phyloP scores from a whole-genome alignment of 2,329 filamentous ascomycete genomes.

The Pseudocercospora eumusae region DNA sequence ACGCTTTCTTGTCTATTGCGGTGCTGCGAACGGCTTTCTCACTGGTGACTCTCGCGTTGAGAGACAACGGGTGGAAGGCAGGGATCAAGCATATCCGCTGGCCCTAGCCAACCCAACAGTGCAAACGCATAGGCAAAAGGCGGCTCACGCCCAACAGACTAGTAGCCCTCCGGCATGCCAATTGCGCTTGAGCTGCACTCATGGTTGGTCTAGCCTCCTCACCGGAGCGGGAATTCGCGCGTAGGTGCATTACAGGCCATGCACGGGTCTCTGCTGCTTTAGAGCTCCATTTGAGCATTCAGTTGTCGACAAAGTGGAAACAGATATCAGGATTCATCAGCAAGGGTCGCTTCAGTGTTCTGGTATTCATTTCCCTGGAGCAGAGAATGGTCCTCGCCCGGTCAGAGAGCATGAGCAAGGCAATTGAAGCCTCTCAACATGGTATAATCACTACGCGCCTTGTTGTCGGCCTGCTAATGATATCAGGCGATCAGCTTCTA shows the following conservation, averaged over 20 bases:
- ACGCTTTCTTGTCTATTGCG: background rate
- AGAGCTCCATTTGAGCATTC: background rate
- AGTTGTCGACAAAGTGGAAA: background rate
- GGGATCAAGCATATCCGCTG: background rate
- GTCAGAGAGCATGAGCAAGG: background rate
- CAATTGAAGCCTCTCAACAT: background rate
- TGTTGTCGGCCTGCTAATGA: background rate
- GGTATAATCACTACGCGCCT: background rate
- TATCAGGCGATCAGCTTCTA: background rate
- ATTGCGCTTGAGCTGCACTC: background rate
- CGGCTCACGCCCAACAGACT: background rate
- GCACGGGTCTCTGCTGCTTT: background rate
- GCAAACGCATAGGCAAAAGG: background rate
- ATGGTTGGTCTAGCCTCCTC: background rate
- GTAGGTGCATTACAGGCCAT: background rate
- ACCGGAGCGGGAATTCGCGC: background rate
- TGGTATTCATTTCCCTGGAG: too few species aligned
- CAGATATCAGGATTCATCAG: background rate
- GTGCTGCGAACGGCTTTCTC: background rate
- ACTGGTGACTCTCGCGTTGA: background rate
- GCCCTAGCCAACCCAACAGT: background rate
- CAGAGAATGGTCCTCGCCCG: too few species aligned
- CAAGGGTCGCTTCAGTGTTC: too few species aligned
- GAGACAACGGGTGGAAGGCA: background rate
- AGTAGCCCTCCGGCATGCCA: background rate